Evolutionary conservation across 768 basidiomycete species (phyloP), one percentile per base, ranked within the genome.

Genomic region (Calocera viscosa): DNA sequence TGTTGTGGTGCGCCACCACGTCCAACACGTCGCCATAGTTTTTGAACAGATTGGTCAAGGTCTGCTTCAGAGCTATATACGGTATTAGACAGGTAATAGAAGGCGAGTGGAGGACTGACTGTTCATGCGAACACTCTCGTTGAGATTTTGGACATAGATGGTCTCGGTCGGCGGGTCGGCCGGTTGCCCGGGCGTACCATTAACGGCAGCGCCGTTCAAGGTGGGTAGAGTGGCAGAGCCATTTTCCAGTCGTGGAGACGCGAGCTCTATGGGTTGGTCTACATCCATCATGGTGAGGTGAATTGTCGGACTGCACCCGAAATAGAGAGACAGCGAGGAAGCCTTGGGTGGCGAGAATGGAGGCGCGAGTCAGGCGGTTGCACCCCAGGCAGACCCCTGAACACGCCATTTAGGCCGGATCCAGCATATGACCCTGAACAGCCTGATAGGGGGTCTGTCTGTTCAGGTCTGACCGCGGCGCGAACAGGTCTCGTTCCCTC

Each of bases 1-100:
- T 78, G 80, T 96, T 98, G 65, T 81, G 78, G 76, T 99, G 96
- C 11, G 94, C 94, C 22, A 94, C 89, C n/a, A 99, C 92, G 74
- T 95, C 92, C 30, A 97, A 77, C 19, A 99, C 89, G 69, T 90
- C 87, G 14, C 94, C 92, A 73, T 97, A 99, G 16, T 87, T 83
- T 76, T 92, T 92, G 82, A 99, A 98, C 33, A 99, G 81, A 35
- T 88, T 88, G 14, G 84, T 82, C 53, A 99, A 79, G 2, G 93
- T 91, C 65, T 90, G 80, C 77, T 94, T 96, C 69, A 99, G 82
- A 39, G 95, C 94, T 91, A 64, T 64, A 65, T 28, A 10, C 8
- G 16, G 19, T 7, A 26, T 60, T 3, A 0, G 32, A 10, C 30
- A n/a, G 8, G 64, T 34, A 16, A 34, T 39, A 30, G 28, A 5